These are phyloP conservation scores for Diaporthe longicolla DNA, from an alignment of 2,329 filamentous ascomycete genomes.

Conservation along the genomic window DNA sequence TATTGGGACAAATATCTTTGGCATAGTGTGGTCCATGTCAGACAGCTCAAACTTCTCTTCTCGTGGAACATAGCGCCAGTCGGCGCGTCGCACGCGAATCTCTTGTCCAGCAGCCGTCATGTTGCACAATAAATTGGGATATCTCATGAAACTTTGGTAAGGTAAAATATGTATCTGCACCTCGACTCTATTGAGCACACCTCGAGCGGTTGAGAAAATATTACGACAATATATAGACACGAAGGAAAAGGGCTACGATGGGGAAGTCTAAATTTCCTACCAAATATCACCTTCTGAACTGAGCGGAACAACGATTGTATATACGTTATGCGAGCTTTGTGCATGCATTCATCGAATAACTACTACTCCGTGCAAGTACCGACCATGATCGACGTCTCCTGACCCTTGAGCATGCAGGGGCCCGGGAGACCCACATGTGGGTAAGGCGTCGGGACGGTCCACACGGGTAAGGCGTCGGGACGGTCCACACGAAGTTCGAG, in stretches of 20 bases:
- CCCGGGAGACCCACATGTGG: constrained; percentile 7
- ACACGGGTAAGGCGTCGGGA: background rate
- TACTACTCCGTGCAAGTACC: background rate
- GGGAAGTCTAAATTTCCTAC: background rate
- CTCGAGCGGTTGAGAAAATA: background rate
- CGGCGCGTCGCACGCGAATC: constrained; percentile 8
- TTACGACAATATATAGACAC: background rate
- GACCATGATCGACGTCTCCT: constrained; percentile 3
- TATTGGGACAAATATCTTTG: constrained; percentile 25
- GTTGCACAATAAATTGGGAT: background rate
- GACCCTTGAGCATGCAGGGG: background rate
- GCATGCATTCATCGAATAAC: background rate
- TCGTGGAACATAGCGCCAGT: constrained; percentile 13
- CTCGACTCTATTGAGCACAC: background rate
- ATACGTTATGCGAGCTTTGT: constrained; percentile 7
- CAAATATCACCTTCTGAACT: background rate
- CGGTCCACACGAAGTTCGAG: background rate
- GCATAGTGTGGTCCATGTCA: constrained; percentile 25
- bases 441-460: background rate
- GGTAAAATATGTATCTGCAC: background rate
- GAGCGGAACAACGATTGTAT: background rate
- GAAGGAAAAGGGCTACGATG: background rate
- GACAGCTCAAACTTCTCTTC: constrained; percentile 27
- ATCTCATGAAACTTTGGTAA: background rate
- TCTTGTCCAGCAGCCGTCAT: constrained; percentile 22